A percentile compares a stretch with the other conserved stretches of the same genome.
Conservation (phyloP, 2,329 filamentous ascomycete genomes). For the Aspergillus sp. region DNA sequence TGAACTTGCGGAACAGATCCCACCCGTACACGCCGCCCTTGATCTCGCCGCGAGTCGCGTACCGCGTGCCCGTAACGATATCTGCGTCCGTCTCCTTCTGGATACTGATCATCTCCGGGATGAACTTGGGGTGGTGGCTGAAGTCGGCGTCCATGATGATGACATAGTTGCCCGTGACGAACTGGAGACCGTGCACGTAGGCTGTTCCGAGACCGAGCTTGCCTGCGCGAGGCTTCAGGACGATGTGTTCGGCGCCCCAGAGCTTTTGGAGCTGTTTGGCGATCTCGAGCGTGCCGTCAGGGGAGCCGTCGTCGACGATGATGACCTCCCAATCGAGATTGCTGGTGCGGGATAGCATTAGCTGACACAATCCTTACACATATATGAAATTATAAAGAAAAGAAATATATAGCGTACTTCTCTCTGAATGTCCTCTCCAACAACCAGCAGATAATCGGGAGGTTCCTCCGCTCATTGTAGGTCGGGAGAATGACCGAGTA, state of each 20-base stretch:
- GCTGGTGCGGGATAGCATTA: slow-evolving; percentile 43
- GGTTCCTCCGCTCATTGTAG: slow-evolving; percentile 96
- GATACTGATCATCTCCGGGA: slow-evolving; percentile 82
- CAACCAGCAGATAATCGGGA: slow-evolving; percentile 93
- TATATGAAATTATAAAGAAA: background rate
- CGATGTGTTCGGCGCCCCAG: slow-evolving; percentile 70
- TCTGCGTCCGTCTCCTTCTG: slow-evolving; percentile 80
- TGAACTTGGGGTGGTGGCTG: slow-evolving; percentile 98
- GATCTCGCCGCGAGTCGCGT: slow-evolving; percentile 64
- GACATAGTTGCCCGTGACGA: slow-evolving; percentile 85
- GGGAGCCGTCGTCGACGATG: slow-evolving; percentile 96
- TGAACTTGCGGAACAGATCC: slow-evolving; percentile 81
- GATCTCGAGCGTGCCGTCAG: slow-evolving; percentile 88
- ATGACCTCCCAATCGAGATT: slow-evolving; percentile 96
- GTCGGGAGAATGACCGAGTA: slow-evolving; percentile 97
- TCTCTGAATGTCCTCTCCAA: slow-evolving; percentile 88
- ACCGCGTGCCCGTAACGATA: slow-evolving; percentile 94
- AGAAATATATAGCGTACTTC: slow-evolving; percentile 53
- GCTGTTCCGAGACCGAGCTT: slow-evolving; percentile 97
- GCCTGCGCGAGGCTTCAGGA: slow-evolving; percentile 82
- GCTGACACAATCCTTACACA: background rate
- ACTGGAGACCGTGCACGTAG: slow-evolving; percentile 91
- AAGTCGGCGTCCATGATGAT: slow-evolving; percentile 99
- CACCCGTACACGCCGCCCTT: slow-evolving; percentile 85
- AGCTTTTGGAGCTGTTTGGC: slow-evolving; percentile 84